phyloP scores from a whole-genome alignment of 2,329 filamentous ascomycete species.

The Diaporthe longicolla region DNA sequence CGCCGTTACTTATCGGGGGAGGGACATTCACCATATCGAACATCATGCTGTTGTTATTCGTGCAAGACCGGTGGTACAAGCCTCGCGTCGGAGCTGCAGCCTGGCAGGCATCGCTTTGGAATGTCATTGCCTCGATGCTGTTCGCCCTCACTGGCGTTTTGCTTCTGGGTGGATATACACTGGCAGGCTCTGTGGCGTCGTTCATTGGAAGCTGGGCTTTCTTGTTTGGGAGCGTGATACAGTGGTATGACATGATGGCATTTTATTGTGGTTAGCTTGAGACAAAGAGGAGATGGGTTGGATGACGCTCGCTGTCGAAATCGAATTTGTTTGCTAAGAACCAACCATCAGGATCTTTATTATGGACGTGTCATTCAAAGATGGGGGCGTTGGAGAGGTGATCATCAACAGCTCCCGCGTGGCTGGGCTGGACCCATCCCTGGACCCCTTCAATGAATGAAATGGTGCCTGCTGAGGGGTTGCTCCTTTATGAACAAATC shows the following conservation, averaged over 20 bases:
- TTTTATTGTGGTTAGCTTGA: slow-evolving; percentile 39
- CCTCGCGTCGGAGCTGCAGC: background rate
- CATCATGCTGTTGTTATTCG: slow-evolving; percentile 9
- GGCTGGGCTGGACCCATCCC: background rate
- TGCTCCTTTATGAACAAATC: background rate
- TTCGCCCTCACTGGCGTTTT: slow-evolving; percentile 7
- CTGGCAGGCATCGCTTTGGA: slow-evolving; percentile 11
- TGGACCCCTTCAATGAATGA: background rate
- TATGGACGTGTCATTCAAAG: too few species aligned
- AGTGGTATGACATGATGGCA: slow-evolving; percentile 46
- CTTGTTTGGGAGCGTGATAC: slow-evolving; percentile 42
- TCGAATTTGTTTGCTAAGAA: background rate
- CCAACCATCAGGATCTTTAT: too few species aligned
- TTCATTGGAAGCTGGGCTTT: slow-evolving; percentile 41
- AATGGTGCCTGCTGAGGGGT: background rate
- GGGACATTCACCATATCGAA: slow-evolving; percentile 7
- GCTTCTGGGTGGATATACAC: background rate
- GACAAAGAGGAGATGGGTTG: background rate
- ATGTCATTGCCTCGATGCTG: slow-evolving; percentile 3
- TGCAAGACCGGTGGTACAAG: slow-evolving; percentile 17
- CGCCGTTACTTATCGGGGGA: slow-evolving; percentile 11
- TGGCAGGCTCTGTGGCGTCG: slow-evolving; percentile 16
- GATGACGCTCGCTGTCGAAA: background rate
- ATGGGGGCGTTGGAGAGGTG: background rate
- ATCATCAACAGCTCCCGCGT: background rate